Percentiles rank a stretch among this genome's conserved stretches.
These are phyloP conservation scores for Pythium apleroticum DNA, from an alignment of 352 stramenopile genomes.

Conservation along the genomic window DNA sequence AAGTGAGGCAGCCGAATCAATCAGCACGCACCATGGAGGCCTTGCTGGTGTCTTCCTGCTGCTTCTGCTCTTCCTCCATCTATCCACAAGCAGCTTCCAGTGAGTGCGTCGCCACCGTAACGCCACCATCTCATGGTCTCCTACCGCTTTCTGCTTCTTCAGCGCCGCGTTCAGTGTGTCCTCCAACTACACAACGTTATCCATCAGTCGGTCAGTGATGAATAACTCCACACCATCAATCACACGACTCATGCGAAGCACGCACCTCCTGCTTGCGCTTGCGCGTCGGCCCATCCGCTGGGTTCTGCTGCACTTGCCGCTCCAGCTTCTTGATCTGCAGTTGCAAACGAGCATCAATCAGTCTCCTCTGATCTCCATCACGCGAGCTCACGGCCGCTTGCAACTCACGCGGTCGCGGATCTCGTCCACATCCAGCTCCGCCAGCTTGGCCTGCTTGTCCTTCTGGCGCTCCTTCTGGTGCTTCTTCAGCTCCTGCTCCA, in stretches of 20 bases:
- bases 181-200: conserved; percentile 41
- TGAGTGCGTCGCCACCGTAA: not conserved
- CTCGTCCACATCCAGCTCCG: conserved; percentile 53
- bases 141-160: conserved; percentile 72
- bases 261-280: conserved; percentile 72
- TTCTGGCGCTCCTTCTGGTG: conserved; percentile 56
- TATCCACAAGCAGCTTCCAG: conserved; percentile 13
- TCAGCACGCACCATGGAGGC: conserved; percentile 31
- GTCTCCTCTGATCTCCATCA: not conserved
- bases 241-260: not conserved
- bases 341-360: not conserved
- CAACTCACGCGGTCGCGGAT: conserved; percentile 41
- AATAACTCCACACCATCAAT: not conserved
- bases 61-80: conserved; percentile 47
- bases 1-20: too few relatives aligned
- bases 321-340: conserved; percentile 60
- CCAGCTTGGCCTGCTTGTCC: conserved; percentile 60
- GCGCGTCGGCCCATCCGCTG: conserved; percentile 59
- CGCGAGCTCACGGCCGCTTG: not conserved
- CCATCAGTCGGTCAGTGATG: not conserved
- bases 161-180: conserved; percentile 60
- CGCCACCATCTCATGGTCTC: not conserved
- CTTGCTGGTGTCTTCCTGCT: conserved; percentile 31
- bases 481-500: conserved; percentile 70
- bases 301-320: conserved; percentile 56